These are phyloP conservation scores for Aspergillus alliaceus DNA, from an alignment of 2,329 filamentous ascomycete genomes.

Conservation along the genomic window DNA sequence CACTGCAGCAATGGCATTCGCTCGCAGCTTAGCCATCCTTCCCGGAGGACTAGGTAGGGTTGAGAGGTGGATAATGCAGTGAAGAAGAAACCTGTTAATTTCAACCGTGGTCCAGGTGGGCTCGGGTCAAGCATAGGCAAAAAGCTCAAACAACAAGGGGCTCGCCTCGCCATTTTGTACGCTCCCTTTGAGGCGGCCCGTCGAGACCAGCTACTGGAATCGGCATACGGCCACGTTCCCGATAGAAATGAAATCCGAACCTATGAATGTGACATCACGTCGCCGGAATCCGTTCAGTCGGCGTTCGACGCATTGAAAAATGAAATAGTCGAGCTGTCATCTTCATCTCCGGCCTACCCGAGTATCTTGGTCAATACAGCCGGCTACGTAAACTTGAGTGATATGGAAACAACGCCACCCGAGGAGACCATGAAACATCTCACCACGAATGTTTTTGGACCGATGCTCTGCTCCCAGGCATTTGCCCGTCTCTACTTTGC, in stretches of 20 bases:
- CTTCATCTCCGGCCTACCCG: conserved; percentile 29
- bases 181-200: conserved; percentile 47
- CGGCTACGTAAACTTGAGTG: conserved; percentile 48
- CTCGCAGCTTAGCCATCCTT: conserved; percentile 43
- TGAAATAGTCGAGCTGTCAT: conserved; percentile 12
- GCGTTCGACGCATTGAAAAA: conserved; percentile 42
- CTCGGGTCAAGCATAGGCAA: conserved; percentile 46
- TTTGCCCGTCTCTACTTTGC: conserved; percentile 46
- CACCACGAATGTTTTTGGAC: conserved; percentile 46
- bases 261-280: conserved; percentile 51
- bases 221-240: conserved; percentile 30
- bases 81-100: background rate
- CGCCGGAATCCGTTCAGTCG: conserved; percentile 46
- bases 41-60: conserved; percentile 44
- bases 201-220: conserved; percentile 37
- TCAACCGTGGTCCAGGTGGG: conserved; percentile 27
- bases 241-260: conserved; percentile 27
- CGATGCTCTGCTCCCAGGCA: conserved; percentile 47
- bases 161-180: conserved; percentile 47
- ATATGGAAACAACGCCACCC: conserved; percentile 43
- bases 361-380: conserved; percentile 46
- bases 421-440: conserved; percentile 47
- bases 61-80: background rate
- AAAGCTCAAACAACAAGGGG: conserved; percentile 43
- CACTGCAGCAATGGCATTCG: conserved; percentile 43